phyloP scores from a whole-genome alignment of 768 basidiomycete genomes.

The Mycena galericulata region DNA sequence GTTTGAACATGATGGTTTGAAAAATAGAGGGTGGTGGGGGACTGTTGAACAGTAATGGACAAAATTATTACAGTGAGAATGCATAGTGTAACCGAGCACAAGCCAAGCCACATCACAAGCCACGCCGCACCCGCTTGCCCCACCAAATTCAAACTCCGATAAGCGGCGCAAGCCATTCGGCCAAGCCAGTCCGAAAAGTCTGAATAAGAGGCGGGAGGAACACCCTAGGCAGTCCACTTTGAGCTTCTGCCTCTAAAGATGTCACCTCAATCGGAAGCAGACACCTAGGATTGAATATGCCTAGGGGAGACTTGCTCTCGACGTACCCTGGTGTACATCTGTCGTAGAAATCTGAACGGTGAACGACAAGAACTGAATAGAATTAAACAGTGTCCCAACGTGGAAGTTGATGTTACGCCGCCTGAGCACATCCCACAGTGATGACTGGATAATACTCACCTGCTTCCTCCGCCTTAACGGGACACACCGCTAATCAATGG shows the following conservation, averaged over 20 bases:
- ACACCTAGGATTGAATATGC: too few species aligned
- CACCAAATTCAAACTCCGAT: too few species aligned
- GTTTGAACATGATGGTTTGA: too few species aligned
- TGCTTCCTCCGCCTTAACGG: constrained; percentile 63
- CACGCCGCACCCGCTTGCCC: too few species aligned
- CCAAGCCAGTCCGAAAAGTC: too few species aligned
- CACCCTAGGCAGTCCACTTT: background rate
- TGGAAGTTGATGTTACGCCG: constrained; percentile 76
- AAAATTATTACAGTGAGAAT: too few species aligned
- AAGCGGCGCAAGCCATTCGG: too few species aligned
- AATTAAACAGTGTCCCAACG: constrained; percentile 43
- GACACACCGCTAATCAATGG: background rate
- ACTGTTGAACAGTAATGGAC: too few species aligned
- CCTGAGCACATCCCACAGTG: background rate
- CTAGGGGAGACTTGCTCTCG: background rate
- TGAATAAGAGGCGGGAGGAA: too few species aligned
- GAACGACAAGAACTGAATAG: background rate
- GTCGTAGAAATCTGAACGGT: background rate
- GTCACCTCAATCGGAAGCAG: constrained; percentile 57
- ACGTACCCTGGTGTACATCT: constrained; percentile 77
- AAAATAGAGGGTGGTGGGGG: too few species aligned
- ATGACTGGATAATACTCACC: constrained; percentile 45
- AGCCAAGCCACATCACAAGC: too few species aligned
- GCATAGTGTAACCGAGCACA: too few species aligned
- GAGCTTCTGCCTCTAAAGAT: background rate